phyloP scores from a whole-genome alignment of 163 green algal genomes.

The Trebouxiophyceae sp. region DNA sequence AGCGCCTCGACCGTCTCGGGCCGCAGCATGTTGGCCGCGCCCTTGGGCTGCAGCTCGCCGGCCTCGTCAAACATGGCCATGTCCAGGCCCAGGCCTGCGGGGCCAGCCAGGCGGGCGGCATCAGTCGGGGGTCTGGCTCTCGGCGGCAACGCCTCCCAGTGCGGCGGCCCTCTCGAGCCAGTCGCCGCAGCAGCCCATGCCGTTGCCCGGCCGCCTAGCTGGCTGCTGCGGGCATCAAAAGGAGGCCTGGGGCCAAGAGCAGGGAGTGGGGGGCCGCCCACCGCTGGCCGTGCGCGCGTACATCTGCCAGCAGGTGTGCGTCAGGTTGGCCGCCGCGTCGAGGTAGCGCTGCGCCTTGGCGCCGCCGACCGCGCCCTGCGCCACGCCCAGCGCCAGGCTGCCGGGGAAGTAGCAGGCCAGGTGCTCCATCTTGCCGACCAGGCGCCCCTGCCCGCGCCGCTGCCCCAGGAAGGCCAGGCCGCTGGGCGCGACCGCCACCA shows the following conservation, averaged over 20 bases:
- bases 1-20: conserved; percentile 87
- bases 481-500: conserved; percentile 10
- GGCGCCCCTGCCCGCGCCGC: conserved; percentile 1
- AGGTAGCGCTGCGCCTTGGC: conserved; percentile 45
- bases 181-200: too few relatives aligned
- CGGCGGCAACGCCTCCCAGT: too few relatives aligned
- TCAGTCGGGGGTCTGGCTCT: too few relatives aligned
- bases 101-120: too few relatives aligned
- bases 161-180: not conserved
- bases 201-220: too few relatives aligned
- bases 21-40: conserved; percentile 66
- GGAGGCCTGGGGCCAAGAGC: too few relatives aligned
- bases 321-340: conserved; percentile 33
- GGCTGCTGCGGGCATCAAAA: too few relatives aligned
- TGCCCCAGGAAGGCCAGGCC: conserved; percentile 14
- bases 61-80: not conserved
- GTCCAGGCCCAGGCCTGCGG: conserved; percentile 4
- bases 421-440: conserved; percentile 40
- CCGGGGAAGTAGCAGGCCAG: conserved; percentile 64
- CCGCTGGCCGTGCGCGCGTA: conserved; percentile 17
- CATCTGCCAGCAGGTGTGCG: conserved; percentile 42
- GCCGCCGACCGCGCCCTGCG: conserved; percentile 30
- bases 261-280: too few relatives aligned
- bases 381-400: conserved; percentile 52
- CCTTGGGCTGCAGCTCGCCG: not conserved